Evolutionary conservation across 164 flowering plant genomes (phyloP), one percentile per base, ranked within the genome.

Genomic region (Kingdonia uniflora): DNA sequence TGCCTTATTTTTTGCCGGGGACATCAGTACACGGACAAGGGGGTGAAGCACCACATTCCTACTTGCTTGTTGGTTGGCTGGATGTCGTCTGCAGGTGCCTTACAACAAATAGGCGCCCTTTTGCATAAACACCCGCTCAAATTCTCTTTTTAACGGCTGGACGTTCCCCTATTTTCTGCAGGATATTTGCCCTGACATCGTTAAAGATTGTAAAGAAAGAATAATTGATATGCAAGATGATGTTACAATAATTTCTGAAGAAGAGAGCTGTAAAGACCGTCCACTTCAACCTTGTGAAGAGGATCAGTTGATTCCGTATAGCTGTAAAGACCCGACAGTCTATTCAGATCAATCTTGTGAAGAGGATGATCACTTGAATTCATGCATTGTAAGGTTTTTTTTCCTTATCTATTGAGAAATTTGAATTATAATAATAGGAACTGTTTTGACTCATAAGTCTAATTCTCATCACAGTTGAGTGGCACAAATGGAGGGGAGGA

Each of bases 401-500:
- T 54, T 25, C 35, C 14, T 13, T 14, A 11, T 22, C 26, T 48
- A 14, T 41, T 10, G 15, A 6, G 14, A 23, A 48, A 26, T 11
- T 19, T 8, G 11, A 45, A 45, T 5, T 42, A 42, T 47, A 16
- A 57, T 10, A 10, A 6, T 33, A 15, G 16, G 11, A 33, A n/a
- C 15, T 19, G 13, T 11, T 23, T 38, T 65, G 33, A 25, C 23
- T n/a, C n/a, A 46, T 42, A 51, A 50, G 24, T 51, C 29, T 29
- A 45, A 42, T 11, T 53, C 58, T 40, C 54, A 7, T 55, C 56
- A 42, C 71, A 77, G 81, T 50, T 11, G 19, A 49, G 23, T 25
- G 48, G 51, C 26, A 29, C 22, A 52, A 19, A 21, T 49, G 48
- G n/a, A 45, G 41, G 49, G 22, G 67, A 53, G 20, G 48, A 45